phyloP scores from a whole-genome alignment of 352 stramenopile species.

The Pythium scleroteichum region DNA sequence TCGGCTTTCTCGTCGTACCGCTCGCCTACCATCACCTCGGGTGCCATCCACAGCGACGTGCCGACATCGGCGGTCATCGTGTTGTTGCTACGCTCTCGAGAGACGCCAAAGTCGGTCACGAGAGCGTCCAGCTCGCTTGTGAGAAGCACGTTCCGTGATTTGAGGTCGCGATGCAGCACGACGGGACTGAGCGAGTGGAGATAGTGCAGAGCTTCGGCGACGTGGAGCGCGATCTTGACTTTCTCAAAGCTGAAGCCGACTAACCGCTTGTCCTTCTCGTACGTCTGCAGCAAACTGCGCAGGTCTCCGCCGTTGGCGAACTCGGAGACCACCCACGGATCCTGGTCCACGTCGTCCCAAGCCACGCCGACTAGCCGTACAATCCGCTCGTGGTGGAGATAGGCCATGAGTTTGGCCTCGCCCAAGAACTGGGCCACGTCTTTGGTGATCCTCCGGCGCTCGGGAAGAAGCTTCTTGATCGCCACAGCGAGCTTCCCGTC shows the following conservation, averaged over 20 bases:
- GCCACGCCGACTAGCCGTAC: conserved; percentile 27
- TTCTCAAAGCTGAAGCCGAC: too few relatives aligned
- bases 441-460: not conserved
- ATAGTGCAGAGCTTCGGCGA: too few relatives aligned
- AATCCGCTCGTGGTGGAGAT: conserved; percentile 55
- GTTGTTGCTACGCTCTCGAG: not conserved
- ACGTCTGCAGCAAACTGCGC: not conserved
- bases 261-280: not conserved
- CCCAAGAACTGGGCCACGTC: conserved; percentile 2
- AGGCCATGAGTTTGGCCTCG: conserved; percentile 35
- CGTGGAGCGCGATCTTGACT: too few relatives aligned
- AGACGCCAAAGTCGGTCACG: conserved; percentile 12
- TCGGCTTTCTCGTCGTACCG: conserved; percentile 15
- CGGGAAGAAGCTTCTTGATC: conserved; percentile 40
- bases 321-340: conserved; percentile 38
- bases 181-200: too few relatives aligned
- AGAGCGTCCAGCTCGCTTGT: conserved; percentile 4
- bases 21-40: conserved; percentile 13
- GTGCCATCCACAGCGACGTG: conserved; percentile 3
- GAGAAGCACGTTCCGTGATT: conserved; percentile 7
- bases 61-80: conserved; percentile 3
- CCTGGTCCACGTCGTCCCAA: conserved; percentile 13
- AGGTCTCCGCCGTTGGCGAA: conserved; percentile 8
- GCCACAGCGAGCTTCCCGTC: conserved; percentile 35
- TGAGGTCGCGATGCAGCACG: conserved; percentile 11